A percentile compares a stretch with the other conserved stretches of the same genome.
Conservation (phyloP, 345 rosid genomes). For the Eucalyptus camaldulensis region DNA sequence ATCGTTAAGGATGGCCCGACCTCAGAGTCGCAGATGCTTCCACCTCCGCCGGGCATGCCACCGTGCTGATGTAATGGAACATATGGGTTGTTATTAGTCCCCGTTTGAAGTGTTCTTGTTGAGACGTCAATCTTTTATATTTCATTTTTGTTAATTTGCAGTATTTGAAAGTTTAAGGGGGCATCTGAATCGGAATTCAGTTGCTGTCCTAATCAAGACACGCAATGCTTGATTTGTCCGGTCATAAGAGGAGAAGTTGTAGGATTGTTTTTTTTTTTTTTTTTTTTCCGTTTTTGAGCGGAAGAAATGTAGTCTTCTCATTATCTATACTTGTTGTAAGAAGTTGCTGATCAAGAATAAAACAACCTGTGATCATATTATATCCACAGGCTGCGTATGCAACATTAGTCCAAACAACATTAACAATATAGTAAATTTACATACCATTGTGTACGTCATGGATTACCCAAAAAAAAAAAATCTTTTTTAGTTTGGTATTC, state of each 20-base stretch:
- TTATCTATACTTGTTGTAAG: neutral
- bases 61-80: neutral
- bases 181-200: neutral
- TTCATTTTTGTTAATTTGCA: neutral
- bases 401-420: neutral
- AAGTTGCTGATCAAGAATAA: neutral
- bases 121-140: neutral
- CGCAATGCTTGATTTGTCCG: neutral
- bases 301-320: neutral
- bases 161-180: neutral
- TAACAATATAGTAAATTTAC: neutral
- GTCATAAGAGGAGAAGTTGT: neutral
- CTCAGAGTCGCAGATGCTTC: constrained; percentile 1
- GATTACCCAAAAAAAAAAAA: neutral
- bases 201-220: neutral
- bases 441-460: neutral
- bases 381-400: neutral
- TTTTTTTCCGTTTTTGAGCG: neutral
- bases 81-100: neutral
- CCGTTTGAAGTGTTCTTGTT: neutral
- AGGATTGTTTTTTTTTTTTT: neutral
- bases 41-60: constrained; percentile 27
- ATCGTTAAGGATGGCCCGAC: constrained; percentile 14
- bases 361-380: neutral
- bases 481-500: neutral